Base-by-base conservation (phyloP, 805 yeast genomes). In the Monosporozyma aquatica region DNA sequence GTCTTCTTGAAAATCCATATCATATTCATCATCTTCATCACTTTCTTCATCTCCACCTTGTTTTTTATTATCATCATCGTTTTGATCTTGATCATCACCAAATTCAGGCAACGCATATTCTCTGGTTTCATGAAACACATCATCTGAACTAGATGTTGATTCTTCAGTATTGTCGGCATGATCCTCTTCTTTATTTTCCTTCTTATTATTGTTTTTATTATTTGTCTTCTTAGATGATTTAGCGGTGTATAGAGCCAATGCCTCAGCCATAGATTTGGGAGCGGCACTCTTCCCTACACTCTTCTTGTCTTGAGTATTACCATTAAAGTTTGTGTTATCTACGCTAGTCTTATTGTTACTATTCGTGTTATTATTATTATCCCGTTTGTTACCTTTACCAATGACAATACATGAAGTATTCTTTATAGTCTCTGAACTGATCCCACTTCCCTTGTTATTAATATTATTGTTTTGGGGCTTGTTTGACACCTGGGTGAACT, bases 211-310 rank as follows among this genome's bases (percentile, higher is more conserved):
- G 21, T 24, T 25, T 6, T 35, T 27, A 6, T 22, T 18, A 10
- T 27, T 23, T 9, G 35, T 32, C n/a, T 40, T 25, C 2, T 21
- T 42, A 25, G 25, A 5, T 23, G 15, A 22, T 26, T 18, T 8
- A 9, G 28, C 21, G 15, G 62, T 50, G 42, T 61, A 61, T 51
- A 55, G 61, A 44, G 65, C 68, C 44, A 71, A 69, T 26, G 70
- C 69, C 52, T 72, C 74, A 5, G 73, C 67, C 48, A 73, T 58
- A 44, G 74, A 75, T 51, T 68, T 71, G 44, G 74, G 74, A 23
- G 78, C 75, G 75, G 6, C 78, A 76, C 17, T 77, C 72, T 8
- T 77, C 24, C 77, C 74, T 3, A 80, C 80, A 54, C 74, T 79
- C 8, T 78, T 78, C n/a, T n/a, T n/a, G n/a, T n/a, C n/a, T n/a